Base-by-base conservation (phyloP, 1,284 basidiomycete species). In the Cutaneotrichosporon spelunceum region DNA sequence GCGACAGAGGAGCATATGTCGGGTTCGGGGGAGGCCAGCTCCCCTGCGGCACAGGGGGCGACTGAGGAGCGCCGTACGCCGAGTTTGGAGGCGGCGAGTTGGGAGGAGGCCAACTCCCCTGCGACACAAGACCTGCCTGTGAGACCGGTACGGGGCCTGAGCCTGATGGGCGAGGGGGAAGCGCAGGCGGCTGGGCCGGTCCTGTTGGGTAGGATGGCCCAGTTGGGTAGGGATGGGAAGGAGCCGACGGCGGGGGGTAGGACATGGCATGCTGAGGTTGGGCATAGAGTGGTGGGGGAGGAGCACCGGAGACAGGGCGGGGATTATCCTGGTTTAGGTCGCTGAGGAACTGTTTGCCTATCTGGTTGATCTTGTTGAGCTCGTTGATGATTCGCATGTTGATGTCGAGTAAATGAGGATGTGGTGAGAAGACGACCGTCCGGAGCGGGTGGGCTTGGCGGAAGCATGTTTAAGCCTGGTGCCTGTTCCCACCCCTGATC, bases 281-380 rank as follows among this genome's bases (percentile, higher is more conserved):
- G 11, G 45, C 21, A 26, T 48, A 48, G 45, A 14, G 1, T 19
- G 45, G 45, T 24, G 45, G 45, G 7, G 45, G 45, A 13, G 23
- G 45, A 13, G 45, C 45, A 10, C 23, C 23, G 3, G 26, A 5
- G 45, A 48, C 26, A 16, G 4, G 5, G 45, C 23, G 13, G 1
- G n/a, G n/a, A n/a, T 21, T 21, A 21, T 48, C 23, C 3, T 21
- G 45, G 1, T 7, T 14, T 3, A 2, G 6, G 26, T 48, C 45
- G 23, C 23, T 24, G 21, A 48, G 45, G 11, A 48, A 5, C 10
- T 48, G 9, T 10, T 48, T 48, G 7, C 45, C 26, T 21, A 48
- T 26, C 45, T 48, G 24, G 45, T 48, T 48, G 45, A 48, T 26
- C 45, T 48, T 48, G 45, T 48, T 48, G 45, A 48, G 45, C 45